Base-by-base conservation (phyloP, 768 basidiomycete genomes). In the Trametes gibbosa region DNA sequence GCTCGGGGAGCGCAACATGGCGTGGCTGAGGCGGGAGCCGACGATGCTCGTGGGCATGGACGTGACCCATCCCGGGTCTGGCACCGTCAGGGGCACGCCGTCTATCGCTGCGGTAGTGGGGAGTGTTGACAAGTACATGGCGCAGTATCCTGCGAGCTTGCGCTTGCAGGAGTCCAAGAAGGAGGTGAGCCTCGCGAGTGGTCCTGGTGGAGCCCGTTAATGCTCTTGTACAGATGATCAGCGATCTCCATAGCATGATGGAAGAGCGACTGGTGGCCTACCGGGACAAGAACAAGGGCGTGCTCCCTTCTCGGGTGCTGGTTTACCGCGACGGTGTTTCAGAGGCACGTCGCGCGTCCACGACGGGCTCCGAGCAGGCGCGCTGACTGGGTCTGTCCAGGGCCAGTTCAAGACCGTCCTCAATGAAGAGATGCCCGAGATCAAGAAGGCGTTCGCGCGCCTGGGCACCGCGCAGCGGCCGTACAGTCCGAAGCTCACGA, bases 31-130 rank as follows among this genome's bases (percentile, higher is more conserved):
- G 39, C 54, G 65, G 21, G 66, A 69, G 45, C 72, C 78, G 37
- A 83, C 82, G 17, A 83, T 83, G 80, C 58, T 83, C 41, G 79
- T 84, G 4, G 82, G 82, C 17, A 81, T 81, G 75, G 82, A 83
- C 66, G 88, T 90, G 23, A 92, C 89, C 1, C 90, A 93, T 72
- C 90, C 90, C 21, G 87, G 90, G 19, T 85, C 84, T 5, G 86
- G 86, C 1, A 89, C 87, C 57, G 78, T 84, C 62, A 66, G 69
- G 27, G 80, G 82, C 14, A 82, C 82, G 17, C 78, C 82, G 10
- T 81, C 81, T 16, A 73, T 83, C 48, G 83, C 82, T 1, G 83
- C 82, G 0, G 78, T 84, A 16, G 82, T 84, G 3, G 81, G 79
- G 12, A 83, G 77, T 48, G 21, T 74, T 12, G 82, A 83, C 60